Evolutionary conservation across 108 stramenopile genomes (phyloP).

Genomic region (Seminavis robusta): DNA sequence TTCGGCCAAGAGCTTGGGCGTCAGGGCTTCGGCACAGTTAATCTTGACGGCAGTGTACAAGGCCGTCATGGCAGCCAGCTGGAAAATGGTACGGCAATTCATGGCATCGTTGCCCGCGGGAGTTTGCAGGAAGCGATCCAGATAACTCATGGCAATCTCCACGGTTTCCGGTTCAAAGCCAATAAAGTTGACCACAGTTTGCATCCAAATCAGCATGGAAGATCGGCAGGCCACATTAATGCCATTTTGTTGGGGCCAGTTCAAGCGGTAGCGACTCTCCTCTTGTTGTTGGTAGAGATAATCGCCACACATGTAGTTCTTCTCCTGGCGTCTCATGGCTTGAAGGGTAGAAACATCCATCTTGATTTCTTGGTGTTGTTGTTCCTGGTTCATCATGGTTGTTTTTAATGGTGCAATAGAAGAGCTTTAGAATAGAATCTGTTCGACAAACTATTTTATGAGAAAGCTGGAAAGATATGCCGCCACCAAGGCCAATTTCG

Average conservation of each 20-base stretch:
- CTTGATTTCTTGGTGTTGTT: too few species aligned
- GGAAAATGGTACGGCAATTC: slow-evolving; percentile 40
- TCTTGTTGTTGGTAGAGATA: slow-evolving; percentile 13
- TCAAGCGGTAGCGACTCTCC: background rate
- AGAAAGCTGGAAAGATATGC: too few species aligned
- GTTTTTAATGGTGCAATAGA: too few species aligned
- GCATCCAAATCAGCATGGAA: slow-evolving; percentile 62
- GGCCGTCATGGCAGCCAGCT: slow-evolving; percentile 63
- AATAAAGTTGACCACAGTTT: slow-evolving; percentile 54
- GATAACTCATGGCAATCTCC: slow-evolving; percentile 45
- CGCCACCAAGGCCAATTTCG: too few species aligned
- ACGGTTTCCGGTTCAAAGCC: slow-evolving; percentile 64
- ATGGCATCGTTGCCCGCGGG: slow-evolving; percentile 14
- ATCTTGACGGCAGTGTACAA: slow-evolving; percentile 78
- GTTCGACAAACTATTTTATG: too few species aligned
- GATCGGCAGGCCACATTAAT: slow-evolving; percentile 43
- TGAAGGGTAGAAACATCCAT: too few species aligned
- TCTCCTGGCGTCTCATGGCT: slow-evolving; percentile 26
- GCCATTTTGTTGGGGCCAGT: background rate
- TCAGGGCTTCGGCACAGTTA: slow-evolving; percentile 43
- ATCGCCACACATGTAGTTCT: slow-evolving; percentile 10
- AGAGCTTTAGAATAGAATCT: too few species aligned
- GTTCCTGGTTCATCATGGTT: too few species aligned
- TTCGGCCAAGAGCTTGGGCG: slow-evolving; percentile 47
- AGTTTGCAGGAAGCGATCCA: slow-evolving; percentile 51